phyloP scores from a whole-genome alignment of 1,139 yeast genomes.

The Kluyveromyces marxianus region DNA sequence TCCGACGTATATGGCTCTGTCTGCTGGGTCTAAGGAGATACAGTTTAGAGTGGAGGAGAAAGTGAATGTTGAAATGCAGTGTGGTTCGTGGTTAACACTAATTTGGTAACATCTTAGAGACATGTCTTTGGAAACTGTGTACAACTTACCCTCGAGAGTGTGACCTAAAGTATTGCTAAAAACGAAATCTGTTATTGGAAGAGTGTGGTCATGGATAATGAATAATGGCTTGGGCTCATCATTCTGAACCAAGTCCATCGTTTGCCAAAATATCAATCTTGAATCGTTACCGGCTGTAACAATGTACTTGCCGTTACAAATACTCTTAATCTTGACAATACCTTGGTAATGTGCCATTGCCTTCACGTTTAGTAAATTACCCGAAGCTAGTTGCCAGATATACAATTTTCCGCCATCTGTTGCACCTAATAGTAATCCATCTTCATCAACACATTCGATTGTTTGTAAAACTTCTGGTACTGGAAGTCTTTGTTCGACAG shows the following conservation, averaged over 20 bases:
- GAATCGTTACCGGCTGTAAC: slow-evolving; percentile 80
- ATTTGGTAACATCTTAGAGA: slow-evolving; percentile 65
- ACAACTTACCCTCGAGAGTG: slow-evolving; percentile 44
- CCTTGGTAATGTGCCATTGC: slow-evolving; percentile 79
- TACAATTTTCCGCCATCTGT: slow-evolving; percentile 58
- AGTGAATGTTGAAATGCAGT: slow-evolving; percentile 63
- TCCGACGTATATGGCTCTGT: slow-evolving; percentile 68
- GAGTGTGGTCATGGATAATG: slow-evolving; percentile 66
- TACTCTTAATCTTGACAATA: slow-evolving; percentile 50
- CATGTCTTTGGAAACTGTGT: slow-evolving; percentile 66
- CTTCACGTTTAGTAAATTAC: slow-evolving; percentile 60
- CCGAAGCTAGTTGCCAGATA: slow-evolving; percentile 82
- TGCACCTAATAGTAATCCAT: slow-evolving; percentile 46
- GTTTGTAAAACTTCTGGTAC: slow-evolving; percentile 73
- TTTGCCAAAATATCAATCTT: slow-evolving; percentile 67
- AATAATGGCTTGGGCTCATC: slow-evolving; percentile 38
- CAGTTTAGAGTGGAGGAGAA: slow-evolving; percentile 51
- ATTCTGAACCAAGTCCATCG: slow-evolving; percentile 44
- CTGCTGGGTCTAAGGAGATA: slow-evolving; percentile 73
- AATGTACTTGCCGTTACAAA: slow-evolving; percentile 59
- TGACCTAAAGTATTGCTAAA: slow-evolving; percentile 25
- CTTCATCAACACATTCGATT: slow-evolving; percentile 33
- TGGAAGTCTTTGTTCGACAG: slow-evolving; percentile 75
- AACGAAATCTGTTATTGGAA: slow-evolving; percentile 59
- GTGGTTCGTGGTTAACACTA: slow-evolving; percentile 17